Evolutionary conservation across 176 grass and related monocot genomes (phyloP).

Genomic region (Rhynchospora tenuis): DNA sequence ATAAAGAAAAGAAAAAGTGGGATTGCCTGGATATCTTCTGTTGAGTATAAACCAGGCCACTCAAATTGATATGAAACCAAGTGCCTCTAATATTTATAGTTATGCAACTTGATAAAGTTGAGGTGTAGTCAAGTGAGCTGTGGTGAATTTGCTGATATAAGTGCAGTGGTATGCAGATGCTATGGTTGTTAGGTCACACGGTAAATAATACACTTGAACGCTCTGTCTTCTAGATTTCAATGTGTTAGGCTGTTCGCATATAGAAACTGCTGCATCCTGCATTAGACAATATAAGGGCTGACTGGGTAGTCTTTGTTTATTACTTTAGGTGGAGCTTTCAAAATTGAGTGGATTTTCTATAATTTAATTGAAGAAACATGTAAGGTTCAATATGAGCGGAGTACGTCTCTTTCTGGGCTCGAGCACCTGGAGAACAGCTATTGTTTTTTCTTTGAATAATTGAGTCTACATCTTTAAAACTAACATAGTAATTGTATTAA

Average conservation of each 20-base stretch:
- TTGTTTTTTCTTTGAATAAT: neutral
- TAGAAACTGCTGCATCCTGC: neutral
- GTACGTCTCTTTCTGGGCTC: slow-evolving; percentile 15
- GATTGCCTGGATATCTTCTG: neutral
- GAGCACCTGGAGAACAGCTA: neutral
- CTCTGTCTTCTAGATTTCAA: neutral
- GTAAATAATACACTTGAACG: neutral
- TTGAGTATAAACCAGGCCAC: neutral
- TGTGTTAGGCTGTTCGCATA: neutral
- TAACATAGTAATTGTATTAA: neutral
- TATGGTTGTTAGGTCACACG: neutral
- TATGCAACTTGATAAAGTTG: neutral
- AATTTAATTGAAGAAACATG: neutral
- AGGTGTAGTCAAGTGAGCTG: neutral
- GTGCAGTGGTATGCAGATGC: neutral
- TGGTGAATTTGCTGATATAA: neutral
- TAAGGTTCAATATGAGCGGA: neutral
- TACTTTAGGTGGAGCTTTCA: neutral
- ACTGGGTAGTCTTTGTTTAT: neutral
- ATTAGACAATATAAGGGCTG: neutral
- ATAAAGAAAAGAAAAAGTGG: neutral
- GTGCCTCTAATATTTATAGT: neutral
- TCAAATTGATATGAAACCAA: neutral
- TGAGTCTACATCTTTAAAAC: neutral
- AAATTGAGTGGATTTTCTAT: neutral